Evolutionary conservation across 345 rosid genomes (phyloP), one percentile per base, ranked within the genome.

Genomic region (Aquilaria sinensis): DNA sequence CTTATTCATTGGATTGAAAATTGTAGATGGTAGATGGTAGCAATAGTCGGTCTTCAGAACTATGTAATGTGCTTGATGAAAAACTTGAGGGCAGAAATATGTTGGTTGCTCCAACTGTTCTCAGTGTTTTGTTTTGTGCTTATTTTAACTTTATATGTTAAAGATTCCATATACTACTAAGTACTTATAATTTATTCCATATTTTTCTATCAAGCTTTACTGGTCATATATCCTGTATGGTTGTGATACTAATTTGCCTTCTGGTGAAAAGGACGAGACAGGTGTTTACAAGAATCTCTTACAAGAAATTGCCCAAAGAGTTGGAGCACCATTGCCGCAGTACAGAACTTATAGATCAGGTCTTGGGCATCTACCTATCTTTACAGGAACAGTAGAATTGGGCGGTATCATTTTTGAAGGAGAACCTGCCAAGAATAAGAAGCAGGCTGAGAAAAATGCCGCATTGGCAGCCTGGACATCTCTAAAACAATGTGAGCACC

Each of bases 381-480:
- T 94, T 71, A 90, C 96, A 0, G 99, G 99, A n/a, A 86, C 80
- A 0, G 99, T 94, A 9, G 96, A 94, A 66, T 80, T 94, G 73
- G 99, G 97, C 32, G 95, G 92, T 53, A 86, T 94, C 60, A 80
- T 79, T 16, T 94, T 94, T 79, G 90, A 87, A 0, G 99, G 99
- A 31, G 97, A 90, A 64, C 81, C 89, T 49, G 99, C 99, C 50
- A 94, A 94, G 80, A 94, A 85, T 65, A 94, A 94, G 81, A 94
- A 94, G 62, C 99, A 94, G 73, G 99, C 99, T 5, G 99, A 94
- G 80, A 94, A 94, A 77, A 94, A 94, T 78, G 96, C 99, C n/a
- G 99, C 99, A 47, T 86, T 94, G 99, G 83, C 99, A 58, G 95
- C 99, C 48, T 94, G 99, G 99, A 79, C 92, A 61, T 90, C 97